Percentiles rank a stretch among this genome's conserved stretches.
phyloP scores from a whole-genome alignment of 1,284 basidiomycete species.

The Trametes versicolor region DNA sequence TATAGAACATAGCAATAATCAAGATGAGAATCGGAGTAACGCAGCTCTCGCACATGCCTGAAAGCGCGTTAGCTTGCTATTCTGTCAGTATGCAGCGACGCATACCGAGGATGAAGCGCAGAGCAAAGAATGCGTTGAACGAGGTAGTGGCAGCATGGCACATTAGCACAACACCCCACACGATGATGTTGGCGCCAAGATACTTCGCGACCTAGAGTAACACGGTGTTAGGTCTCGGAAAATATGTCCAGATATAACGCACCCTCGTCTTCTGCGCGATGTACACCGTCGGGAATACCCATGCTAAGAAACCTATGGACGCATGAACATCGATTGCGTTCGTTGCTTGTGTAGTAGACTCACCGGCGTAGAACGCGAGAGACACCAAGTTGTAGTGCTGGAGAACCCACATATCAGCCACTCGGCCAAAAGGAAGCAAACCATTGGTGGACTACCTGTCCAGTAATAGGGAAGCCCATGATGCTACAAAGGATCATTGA shows the following conservation, averaged over 20 bases:
- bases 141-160: conserved; percentile 64
- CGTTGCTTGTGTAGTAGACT: conserved; percentile 13
- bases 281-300: conserved; percentile 74
- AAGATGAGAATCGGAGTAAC: conserved; percentile 71
- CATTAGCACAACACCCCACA: conserved; percentile 74
- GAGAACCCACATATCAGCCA: background rate
- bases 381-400: conserved; percentile 72
- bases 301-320: conserved; percentile 61
- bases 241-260: background rate
- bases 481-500: conserved; percentile 50
- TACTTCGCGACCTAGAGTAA: conserved; percentile 64
- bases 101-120: conserved; percentile 63
- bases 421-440: background rate
- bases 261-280: conserved; percentile 59
- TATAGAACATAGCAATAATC: conserved; percentile 75
- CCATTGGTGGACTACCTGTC: conserved; percentile 52
- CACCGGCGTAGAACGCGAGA: conserved; percentile 71
- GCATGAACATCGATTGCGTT: no score
- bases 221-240: background rate
- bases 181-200: conserved; percentile 66
- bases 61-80: background rate
- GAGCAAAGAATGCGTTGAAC: conserved; percentile 69
- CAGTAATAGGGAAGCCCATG: conserved; percentile 72
- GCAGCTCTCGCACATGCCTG: conserved; percentile 74
- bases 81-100: background rate